These are phyloP conservation scores for Meripilus lineatus DNA, from an alignment of 1,284 basidiomycete species.

Conservation along the genomic window DNA sequence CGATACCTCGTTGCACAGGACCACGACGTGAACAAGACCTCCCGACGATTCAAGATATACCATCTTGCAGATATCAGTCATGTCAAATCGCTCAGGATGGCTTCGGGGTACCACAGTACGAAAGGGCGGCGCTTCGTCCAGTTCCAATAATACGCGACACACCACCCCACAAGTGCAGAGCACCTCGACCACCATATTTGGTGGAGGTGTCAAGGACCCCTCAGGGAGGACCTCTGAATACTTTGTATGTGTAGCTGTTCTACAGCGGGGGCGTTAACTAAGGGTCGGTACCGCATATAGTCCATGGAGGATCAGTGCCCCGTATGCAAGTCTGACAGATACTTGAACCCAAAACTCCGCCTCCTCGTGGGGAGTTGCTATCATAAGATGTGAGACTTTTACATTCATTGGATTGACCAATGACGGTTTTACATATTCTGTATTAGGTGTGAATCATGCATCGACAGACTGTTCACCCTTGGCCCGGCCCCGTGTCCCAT, in stretches of 20 bases:
- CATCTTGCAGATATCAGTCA: too few relatives aligned
- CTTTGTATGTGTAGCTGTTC: constrained; percentile 71
- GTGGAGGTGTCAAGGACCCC: constrained; percentile 77
- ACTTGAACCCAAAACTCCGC: constrained; percentile 91
- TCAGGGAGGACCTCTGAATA: constrained; percentile 76
- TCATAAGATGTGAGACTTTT: constrained; percentile 85
- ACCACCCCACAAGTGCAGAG: constrained; percentile 67
- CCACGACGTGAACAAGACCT: too few relatives aligned
- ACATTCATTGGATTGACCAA: not conserved
- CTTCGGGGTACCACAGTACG: constrained; percentile 68
- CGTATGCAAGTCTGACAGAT: constrained; percentile 95
- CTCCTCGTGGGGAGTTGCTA: constrained; percentile 96
- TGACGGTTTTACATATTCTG: constrained; percentile 13
- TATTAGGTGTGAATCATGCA: constrained; percentile 92
- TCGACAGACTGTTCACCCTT: constrained; percentile 93
- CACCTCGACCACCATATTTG: constrained; percentile 66
- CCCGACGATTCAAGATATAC: too few relatives aligned
- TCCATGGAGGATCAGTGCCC: constrained; percentile 95
- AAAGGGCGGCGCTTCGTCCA: constrained; percentile 50
- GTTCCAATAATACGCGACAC: constrained; percentile 42
- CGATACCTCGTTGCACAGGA: too few relatives aligned
- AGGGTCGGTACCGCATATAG: too few relatives aligned
- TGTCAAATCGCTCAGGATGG: constrained; percentile 35
- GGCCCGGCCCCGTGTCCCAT: constrained; percentile 97
- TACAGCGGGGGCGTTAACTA: too few relatives aligned